These are phyloP conservation scores for Citrullus colocynthis DNA, from an alignment of 306 rosid species.

Conservation along the genomic window DNA sequence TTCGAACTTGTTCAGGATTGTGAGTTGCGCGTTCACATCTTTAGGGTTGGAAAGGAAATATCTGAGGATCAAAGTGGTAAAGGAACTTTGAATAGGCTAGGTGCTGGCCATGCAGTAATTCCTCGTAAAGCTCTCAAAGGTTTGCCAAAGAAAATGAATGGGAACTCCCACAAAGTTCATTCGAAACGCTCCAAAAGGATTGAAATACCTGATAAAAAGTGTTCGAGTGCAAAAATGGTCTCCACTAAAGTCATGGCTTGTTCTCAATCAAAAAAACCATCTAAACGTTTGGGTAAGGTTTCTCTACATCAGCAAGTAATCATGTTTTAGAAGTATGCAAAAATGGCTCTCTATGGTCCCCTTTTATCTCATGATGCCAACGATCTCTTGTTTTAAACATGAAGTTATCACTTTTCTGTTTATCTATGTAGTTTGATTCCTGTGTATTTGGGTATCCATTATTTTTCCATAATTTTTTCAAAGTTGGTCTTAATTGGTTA, in stretches of 20 bases:
- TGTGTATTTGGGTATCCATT: neutral
- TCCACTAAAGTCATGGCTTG: constrained; percentile 32
- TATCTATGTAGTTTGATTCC: neutral
- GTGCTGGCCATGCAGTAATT: constrained; percentile 29
- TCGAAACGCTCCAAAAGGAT: constrained; percentile 34
- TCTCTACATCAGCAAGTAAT: neutral
- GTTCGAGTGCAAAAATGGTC: constrained; percentile 38
- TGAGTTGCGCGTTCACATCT: constrained; percentile 61
- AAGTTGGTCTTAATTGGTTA: neutral
- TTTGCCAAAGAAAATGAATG: constrained; percentile 34
- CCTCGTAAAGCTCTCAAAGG: constrained; percentile 28
- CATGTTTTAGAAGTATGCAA: neutral
- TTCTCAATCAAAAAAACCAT: constrained; percentile 42
- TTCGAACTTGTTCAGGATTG: constrained; percentile 73
- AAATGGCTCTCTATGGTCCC: neutral
- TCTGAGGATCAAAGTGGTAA: constrained; percentile 44
- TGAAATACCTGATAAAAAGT: constrained; percentile 36
- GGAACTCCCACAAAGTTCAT: constrained; percentile 28
- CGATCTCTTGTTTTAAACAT: neutral
- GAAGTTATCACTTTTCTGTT: neutral
- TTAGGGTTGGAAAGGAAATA: constrained; percentile 42
- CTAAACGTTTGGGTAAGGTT: constrained; percentile 61
- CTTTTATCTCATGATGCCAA: neutral
- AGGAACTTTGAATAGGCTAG: constrained; percentile 21
- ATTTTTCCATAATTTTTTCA: neutral